A percentile compares a stretch with the other conserved stretches of the same genome.
phyloP scores from a whole-genome alignment of 202 grass and related monocot species.

The Zizania palustris region DNA sequence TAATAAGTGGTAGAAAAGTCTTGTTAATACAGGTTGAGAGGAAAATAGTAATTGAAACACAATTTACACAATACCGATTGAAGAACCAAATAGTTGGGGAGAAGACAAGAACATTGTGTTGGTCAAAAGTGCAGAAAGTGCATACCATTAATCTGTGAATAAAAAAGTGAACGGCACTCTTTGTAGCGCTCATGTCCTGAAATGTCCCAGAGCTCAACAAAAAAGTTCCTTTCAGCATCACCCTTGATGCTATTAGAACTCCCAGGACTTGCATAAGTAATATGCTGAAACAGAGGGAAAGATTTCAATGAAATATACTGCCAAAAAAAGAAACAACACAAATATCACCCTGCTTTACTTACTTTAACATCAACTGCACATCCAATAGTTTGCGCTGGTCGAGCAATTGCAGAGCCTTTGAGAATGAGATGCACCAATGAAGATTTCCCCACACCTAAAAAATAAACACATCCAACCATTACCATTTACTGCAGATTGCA shows the following conservation, averaged over 20 bases:
- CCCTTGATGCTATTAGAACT: slow-evolving; percentile 65
- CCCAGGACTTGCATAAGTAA: slow-evolving; percentile 70
- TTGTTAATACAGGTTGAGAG: slow-evolving; percentile 11
- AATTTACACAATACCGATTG: slow-evolving; percentile 12
- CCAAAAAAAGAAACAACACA: neutral
- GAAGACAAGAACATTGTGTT: slow-evolving; percentile 14
- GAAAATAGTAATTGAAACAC: neutral
- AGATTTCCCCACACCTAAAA: slow-evolving; percentile 85
- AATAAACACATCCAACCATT: neutral
- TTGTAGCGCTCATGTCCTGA: slow-evolving; percentile 92
- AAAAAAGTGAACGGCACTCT: slow-evolving; percentile 84
- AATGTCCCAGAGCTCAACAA: slow-evolving; percentile 97
- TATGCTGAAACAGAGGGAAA: slow-evolving; percentile 68
- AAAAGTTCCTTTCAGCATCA: slow-evolving; percentile 84
- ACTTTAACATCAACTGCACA: slow-evolving; percentile 82
- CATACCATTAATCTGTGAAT: slow-evolving; percentile 90
- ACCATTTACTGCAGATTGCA: slow-evolving; percentile 24
- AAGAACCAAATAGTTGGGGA: neutral
- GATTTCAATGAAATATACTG: slow-evolving; percentile 33
- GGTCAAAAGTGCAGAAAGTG: slow-evolving; percentile 5
- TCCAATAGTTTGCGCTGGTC: slow-evolving; percentile 85
- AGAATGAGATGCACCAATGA: slow-evolving; percentile 76
- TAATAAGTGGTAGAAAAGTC: neutral
- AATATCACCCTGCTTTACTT: slow-evolving; percentile 6
- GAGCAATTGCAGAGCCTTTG: slow-evolving; percentile 61